These are phyloP conservation scores for Nigrograna mackinnonii DNA, from an alignment of 2,329 filamentous ascomycete genomes.

Conservation along the genomic window DNA sequence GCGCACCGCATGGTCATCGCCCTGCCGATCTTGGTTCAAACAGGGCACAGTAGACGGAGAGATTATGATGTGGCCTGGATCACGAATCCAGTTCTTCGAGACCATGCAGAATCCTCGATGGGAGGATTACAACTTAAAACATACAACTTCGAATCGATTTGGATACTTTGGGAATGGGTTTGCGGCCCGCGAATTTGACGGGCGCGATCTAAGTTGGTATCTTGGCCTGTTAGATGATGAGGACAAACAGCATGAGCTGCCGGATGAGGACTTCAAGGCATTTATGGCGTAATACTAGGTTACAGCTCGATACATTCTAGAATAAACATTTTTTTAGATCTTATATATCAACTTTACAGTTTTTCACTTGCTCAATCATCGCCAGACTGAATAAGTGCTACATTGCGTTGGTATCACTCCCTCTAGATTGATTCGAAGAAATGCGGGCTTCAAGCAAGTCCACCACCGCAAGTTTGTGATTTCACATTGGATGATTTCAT, in stretches of 20 bases:
- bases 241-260: not conserved
- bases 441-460: too few relatives aligned
- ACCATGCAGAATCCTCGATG: slow-evolving; percentile 40
- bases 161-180: not conserved
- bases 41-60: slow-evolving; percentile 31
- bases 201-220: not conserved
- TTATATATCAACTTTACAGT: too few relatives aligned
- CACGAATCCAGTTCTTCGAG: slow-evolving; percentile 42
- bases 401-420: too few relatives aligned
- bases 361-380: too few relatives aligned
- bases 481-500: too few relatives aligned
- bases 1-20: slow-evolving; percentile 17
- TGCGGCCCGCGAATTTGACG: not conserved
- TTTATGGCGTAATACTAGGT: not conserved
- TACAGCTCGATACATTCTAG: too few relatives aligned
- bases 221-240: not conserved
- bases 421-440: too few relatives aligned
- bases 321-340: too few relatives aligned
- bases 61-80: slow-evolving; percentile 44
- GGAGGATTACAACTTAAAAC: slow-evolving; percentile 48
- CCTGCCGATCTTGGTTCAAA: slow-evolving; percentile 17
- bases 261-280: not conserved
- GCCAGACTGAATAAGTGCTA: too few relatives aligned
- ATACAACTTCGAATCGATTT: slow-evolving; percentile 42
- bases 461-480: too few relatives aligned